Percentiles rank a stretch among this genome's conserved stretches.
phyloP scores from a whole-genome alignment of 1,284 basidiomycete species.

The Phellinidium pouzarii region DNA sequence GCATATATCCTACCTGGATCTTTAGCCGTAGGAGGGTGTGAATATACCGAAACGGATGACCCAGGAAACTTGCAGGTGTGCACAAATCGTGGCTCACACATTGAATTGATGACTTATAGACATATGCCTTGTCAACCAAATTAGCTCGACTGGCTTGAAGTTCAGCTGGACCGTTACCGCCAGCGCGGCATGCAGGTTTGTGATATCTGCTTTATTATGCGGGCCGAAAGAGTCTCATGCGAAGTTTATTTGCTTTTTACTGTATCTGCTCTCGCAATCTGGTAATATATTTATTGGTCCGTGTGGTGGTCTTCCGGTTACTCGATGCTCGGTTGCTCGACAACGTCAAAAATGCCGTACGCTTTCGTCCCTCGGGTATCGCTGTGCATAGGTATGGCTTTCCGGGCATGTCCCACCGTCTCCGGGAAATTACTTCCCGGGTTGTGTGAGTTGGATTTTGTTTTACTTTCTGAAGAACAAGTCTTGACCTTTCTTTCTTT shows the following conservation, averaged over 20 bases:
- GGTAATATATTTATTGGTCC: not conserved
- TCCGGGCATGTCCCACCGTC: conserved; percentile 76
- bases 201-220: not conserved
- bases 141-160: conserved; percentile 87
- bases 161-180: conserved; percentile 71
- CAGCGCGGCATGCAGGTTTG: conserved; percentile 71
- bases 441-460: conserved; percentile 62
- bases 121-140: not conserved
- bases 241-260: conserved; percentile 15
- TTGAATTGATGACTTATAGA: not conserved
- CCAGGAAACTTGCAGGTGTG: conserved; percentile 58
- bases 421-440: conserved; percentile 74
- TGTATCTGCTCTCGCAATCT: conserved; percentile 13
- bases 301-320: not conserved
- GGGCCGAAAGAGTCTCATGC: not conserved
- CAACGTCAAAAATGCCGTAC: conserved; percentile 5
- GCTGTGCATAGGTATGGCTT: conserved; percentile 38
- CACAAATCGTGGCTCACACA: not conserved
- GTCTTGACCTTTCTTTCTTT: too few species aligned
- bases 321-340: conserved; percentile 3
- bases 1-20: not conserved
- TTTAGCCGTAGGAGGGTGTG: conserved; percentile 64
- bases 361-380: not conserved
- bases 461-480: too few species aligned
- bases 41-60: conserved; percentile 51